A percentile compares a stretch with the other conserved stretches of the same genome.
These are phyloP conservation scores for Danielia reshetovae DNA, from an alignment of 805 yeast genomes.

Conservation along the genomic window DNA sequence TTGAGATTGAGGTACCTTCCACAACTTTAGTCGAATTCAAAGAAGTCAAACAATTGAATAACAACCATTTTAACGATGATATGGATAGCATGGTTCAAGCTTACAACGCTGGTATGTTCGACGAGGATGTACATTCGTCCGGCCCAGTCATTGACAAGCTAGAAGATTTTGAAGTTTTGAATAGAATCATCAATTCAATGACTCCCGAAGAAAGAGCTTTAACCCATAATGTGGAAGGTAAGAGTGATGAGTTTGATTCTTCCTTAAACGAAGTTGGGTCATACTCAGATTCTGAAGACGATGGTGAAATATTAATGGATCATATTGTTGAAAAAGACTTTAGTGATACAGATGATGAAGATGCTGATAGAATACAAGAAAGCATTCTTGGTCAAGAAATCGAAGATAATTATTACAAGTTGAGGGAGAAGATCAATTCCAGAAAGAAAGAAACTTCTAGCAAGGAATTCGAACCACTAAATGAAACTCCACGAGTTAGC, in stretches of 20 bases:
- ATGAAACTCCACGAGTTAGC: constrained; percentile 56
- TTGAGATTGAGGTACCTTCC: too few species aligned
- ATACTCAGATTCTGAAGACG: constrained; percentile 23
- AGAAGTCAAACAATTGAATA: neutral
- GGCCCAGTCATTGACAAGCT: constrained; percentile 54
- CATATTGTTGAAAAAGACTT: constrained; percentile 39
- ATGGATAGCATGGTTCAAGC: constrained; percentile 59
- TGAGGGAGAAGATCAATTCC: constrained; percentile 49
- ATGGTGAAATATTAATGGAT: constrained; percentile 35
- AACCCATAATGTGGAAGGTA: constrained; percentile 18
- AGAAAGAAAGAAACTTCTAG: neutral
- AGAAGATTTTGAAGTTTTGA: constrained; percentile 51
- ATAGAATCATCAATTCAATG: constrained; percentile 42
- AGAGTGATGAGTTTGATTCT: constrained; percentile 15
- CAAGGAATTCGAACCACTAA: constrained; percentile 62
- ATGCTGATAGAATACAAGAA: constrained; percentile 17
- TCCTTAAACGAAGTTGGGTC: constrained; percentile 28
- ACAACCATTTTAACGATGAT: constrained; percentile 33
- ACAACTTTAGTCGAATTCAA: neutral
- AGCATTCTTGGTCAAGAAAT: constrained; percentile 33
- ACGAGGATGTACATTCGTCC: constrained; percentile 53
- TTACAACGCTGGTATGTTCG: constrained; percentile 55
- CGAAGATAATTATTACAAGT: constrained; percentile 50
- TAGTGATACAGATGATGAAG: constrained; percentile 6
- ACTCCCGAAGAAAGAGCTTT: constrained; percentile 1